Base-by-base conservation (phyloP, 1,284 basidiomycete genomes). In the Ceratobasidium sp. region DNA sequence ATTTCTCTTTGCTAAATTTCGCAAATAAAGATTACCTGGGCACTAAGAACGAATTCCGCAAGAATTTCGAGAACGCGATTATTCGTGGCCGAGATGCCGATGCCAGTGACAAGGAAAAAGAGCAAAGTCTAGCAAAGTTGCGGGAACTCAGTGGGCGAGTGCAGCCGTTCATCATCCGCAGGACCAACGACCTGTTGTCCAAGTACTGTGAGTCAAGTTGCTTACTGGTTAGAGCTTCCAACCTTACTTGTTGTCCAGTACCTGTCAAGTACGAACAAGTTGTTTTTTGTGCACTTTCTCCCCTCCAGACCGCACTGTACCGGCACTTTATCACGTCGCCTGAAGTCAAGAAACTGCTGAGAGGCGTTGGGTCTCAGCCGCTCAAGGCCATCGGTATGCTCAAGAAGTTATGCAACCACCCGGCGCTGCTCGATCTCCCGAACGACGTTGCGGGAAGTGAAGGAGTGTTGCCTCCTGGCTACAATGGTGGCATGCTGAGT, bases 211-310 rank as follows among this genome's bases (percentile, higher is more conserved):
- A 76, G 94, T 88, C 61, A 55, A 26, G 5, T 18, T 48, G 62
- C 21, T 50, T 23, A 21, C 45, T 18, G 67, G 26, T 41, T 36
- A n/a, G 8, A 21, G 18, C 58, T 34, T n/a, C 28, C n/a, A 46
- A 32, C 1, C 46, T 60, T 26, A 61, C 16, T n/a, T 39, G 16
- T 36, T 3, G 23, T 52, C 18, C 23, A 97, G 96, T 99, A 52
- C 97, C 97, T 2, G 94, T 99, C 83, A 99, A 99, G 80, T 98
- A 99, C 83, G 97, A 99, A 81, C 96, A 98, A 75, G 97, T 99
- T 76, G 97, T 99, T 0, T 99, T 99, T 82, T 98, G 97, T 81
- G 86, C 89, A 58, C 88, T 96, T 16, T 96, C 95, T 1, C 85
- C 91, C 1, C 92, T 99, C 78, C 97, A 99, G 78, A 84, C 96